Conservation (phyloP, 768 basidiomycete genomes). For the Chalciporus sphaerocephalus region DNA sequence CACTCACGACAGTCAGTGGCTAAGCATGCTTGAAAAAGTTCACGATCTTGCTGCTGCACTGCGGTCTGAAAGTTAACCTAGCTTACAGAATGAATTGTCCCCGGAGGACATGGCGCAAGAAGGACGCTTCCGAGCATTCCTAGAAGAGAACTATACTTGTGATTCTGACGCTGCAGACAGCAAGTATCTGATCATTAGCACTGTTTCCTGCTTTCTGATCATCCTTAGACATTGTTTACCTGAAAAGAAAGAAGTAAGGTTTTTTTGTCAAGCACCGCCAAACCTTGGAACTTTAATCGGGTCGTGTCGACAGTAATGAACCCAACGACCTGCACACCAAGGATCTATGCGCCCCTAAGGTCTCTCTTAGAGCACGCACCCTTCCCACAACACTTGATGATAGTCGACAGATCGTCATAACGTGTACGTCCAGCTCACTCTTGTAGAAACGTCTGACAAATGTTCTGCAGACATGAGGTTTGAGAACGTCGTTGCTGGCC, state of each 20-base stretch:
- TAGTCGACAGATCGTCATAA: slow-evolving; percentile 2
- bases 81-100: background rate
- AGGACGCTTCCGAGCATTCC: background rate
- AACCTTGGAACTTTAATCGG: background rate
- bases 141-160: background rate
- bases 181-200: background rate
- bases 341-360: background rate
- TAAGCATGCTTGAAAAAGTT: slow-evolving; percentile 4
- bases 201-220: background rate
- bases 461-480: slow-evolving; percentile 9
- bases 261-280: background rate
- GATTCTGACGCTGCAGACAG: background rate
- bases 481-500: slow-evolving; percentile 2
- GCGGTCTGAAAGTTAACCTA: background rate
- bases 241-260: background rate
- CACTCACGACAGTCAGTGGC: slow-evolving; percentile 10
- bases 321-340: background rate
- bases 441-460: background rate
- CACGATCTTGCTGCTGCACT: background rate
- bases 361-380: background rate
- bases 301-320: background rate
- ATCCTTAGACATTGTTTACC: slow-evolving; percentile 4
- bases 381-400: background rate
- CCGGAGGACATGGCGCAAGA: background rate
- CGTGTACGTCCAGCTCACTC: background rate